Base-by-base conservation (phyloP, 306 rosid genomes). In the Delonix regia region DNA sequence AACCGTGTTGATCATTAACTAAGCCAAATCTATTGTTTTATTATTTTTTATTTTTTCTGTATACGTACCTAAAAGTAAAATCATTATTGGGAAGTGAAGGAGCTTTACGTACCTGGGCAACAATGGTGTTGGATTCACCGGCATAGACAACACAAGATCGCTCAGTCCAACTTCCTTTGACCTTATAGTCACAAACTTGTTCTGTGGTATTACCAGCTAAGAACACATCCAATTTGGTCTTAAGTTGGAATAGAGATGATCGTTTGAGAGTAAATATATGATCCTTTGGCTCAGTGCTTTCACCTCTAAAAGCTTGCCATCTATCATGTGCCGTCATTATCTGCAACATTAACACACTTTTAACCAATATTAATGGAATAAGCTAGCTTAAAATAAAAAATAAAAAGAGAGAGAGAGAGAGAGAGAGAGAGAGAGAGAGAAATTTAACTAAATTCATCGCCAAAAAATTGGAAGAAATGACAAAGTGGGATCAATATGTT, bases 301-400 rank as follows among this genome's bases (percentile, higher is more conserved):
- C 94, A 0, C 91, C 90, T n/a, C 86, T 84, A 42, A 74, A 86
- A 5, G 83, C 90, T 84, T 84, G 74, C 91, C 94, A 87, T 34
- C 87, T 75, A 6, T 84, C 86, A 80, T 82, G 87, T 19, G 60
- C 61, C 0, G 81, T 71, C 77, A 65, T 47, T 19, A 80, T 22
- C 88, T 89, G 44, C 73, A 38, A 28, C 4, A 28, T 59, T 6
- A 52, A n/a, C n/a, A n/a, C 30, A 21, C 33, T 30, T 30, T 1
- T 30, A 30, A 4, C 33, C 1, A n/a, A n/a, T n/a, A n/a, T n/a
- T n/a, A n/a, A n/a, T n/a, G n/a, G n/a, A n/a, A n/a, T n/a, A n/a
- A n/a, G n/a, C n/a, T n/a, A n/a, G n/a, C n/a, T n/a, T n/a, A n/a
- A n/a, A n/a, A n/a, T n/a, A n/a, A n/a, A n/a, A n/a, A n/a, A n/a